Base-by-base conservation (phyloP, 2,329 filamentous ascomycete species). In the Botrytis sinoallii region DNA sequence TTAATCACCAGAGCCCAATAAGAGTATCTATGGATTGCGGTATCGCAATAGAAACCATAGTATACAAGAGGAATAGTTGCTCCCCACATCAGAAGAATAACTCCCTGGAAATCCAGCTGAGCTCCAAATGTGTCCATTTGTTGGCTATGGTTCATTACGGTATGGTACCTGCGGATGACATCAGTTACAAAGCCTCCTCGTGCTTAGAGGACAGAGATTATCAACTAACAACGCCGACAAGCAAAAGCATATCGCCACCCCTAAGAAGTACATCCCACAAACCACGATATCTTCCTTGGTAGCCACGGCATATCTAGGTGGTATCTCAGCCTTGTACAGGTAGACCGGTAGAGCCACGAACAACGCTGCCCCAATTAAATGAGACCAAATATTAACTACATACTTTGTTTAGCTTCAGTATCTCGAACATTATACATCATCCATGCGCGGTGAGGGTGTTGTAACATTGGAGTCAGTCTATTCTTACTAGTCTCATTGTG, bases 51-150 rank as follows among this genome's bases (percentile, higher is more conserved):
- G 55, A 73, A 71, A 25, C 83, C 84, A 78, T 88, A 88, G 77
- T 87, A 88, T n/a, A 90, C 82, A 1, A 87, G 85, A 7, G 89
- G 88, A 10, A 90, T 83, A 65, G 88, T 89, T 74, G 86, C 86
- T 6, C 87, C 86, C 87, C 88, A 91, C 81, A 91, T 91, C 74
- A 91, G 80, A 10, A 88, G 82, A 3, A 91, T 84, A 61, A 91
- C 88, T 12, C 89, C 88, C 61, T 89, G 84, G 76, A 90, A 89
- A 78, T 91, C 89, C 42, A 90, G 81, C 77, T 88, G 86, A 75
- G 89, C 88, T 9, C 88, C 88, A 74, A 87, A 84, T 18, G 81
- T 82, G 55, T 85, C 85, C 22, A 87, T 83, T 9, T 81, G 77
- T 12, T 84, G 82, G 69, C 85, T 88, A 76, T 90, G 88, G 73